phyloP scores from a whole-genome alignment of 371 early-diverging fungal genomes.

The Basidiobolus meristosporus region DNA sequence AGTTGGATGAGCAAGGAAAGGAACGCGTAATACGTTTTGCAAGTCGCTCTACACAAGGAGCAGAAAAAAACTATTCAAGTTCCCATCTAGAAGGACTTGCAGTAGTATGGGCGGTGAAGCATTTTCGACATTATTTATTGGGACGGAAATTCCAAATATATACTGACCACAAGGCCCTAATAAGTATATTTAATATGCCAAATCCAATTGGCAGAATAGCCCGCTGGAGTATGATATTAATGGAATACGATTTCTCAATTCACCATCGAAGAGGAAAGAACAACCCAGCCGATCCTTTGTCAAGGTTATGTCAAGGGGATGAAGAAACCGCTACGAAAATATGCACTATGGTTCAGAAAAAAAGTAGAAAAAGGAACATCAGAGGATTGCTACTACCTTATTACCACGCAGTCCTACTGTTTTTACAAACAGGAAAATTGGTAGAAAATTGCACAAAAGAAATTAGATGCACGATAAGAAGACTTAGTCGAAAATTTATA shows the following conservation, averaged over 20 bases:
- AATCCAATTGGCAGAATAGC: constrained; percentile 6
- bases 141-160: constrained; percentile 8
- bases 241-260: constrained; percentile 8
- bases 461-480: no score
- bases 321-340: no score
- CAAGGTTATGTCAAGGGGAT: no score
- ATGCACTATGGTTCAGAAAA: neutral
- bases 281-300: constrained; percentile 13
- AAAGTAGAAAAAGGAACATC: neutral
- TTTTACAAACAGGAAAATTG: neutral
- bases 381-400: neutral
- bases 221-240: constrained; percentile 9
- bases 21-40: constrained; percentile 7
- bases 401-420: neutral
- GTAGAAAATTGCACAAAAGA: neutral
- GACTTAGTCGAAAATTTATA: no score
- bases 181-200: constrained; percentile 3
- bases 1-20: constrained; percentile 6
- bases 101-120: no score
- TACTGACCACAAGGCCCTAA: constrained; percentile 12
- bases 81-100: constrained; percentile 12
- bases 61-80: constrained; percentile 6
- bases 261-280: constrained; percentile 6
- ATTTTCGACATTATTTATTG: constrained; percentile 12
- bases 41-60: neutral